These are phyloP conservation scores for Dalbergia cultrata DNA, from an alignment of 306 rosid species.

Conservation along the genomic window DNA sequence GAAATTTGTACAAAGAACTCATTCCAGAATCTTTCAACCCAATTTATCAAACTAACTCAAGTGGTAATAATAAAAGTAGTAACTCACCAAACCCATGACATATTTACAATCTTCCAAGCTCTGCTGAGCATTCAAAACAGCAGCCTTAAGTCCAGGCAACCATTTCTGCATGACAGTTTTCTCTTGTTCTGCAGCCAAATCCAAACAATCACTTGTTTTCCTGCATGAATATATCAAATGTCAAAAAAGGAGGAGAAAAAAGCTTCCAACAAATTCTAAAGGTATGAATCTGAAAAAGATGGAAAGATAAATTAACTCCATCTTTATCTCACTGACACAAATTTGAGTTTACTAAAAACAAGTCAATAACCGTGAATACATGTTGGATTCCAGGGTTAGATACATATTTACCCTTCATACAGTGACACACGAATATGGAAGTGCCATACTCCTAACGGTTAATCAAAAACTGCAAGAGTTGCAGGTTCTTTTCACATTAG, in stretches of 20 bases:
- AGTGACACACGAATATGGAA: neutral
- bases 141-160: slow-evolving; percentile 90
- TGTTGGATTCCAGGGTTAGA: slow-evolving; percentile 25
- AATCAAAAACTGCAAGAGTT: neutral
- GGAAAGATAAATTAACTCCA: slow-evolving; percentile 17
- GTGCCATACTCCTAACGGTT: neutral
- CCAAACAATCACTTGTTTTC: slow-evolving; percentile 81
- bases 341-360: slow-evolving; percentile 16
- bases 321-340: slow-evolving; percentile 16
- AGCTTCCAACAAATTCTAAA: slow-evolving; percentile 39
- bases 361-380: neutral
- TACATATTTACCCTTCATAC: slow-evolving; percentile 75
- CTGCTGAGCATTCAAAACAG: slow-evolving; percentile 81
- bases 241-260: slow-evolving; percentile 20
- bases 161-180: slow-evolving; percentile 80
- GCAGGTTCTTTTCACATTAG: slow-evolving; percentile 13
- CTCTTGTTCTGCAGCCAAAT: slow-evolving; percentile 90
- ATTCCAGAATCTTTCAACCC: neutral
- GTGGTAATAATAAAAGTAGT: slow-evolving; percentile 21
- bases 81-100: slow-evolving; percentile 93
- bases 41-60: slow-evolving; percentile 6
- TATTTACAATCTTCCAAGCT: slow-evolving; percentile 90
- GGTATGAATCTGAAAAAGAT: slow-evolving; percentile 19
- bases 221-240: slow-evolving; percentile 56
- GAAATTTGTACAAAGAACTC: neutral